Evolutionary conservation across 2,329 filamentous ascomycete species (phyloP).

Genomic region (Colletotrichum musae): DNA sequence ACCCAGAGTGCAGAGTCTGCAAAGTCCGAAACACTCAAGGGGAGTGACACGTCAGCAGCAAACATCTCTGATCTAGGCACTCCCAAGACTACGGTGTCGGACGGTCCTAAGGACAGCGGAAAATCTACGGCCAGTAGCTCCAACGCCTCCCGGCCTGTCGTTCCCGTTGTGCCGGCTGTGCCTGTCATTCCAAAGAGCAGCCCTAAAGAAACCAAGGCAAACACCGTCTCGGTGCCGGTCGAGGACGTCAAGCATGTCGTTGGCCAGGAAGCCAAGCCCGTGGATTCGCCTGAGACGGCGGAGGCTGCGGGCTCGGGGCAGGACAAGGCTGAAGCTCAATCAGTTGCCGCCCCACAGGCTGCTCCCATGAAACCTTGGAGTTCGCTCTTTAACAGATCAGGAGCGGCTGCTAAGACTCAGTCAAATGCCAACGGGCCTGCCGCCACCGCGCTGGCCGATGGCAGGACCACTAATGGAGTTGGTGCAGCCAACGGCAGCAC

Average conservation of each 20-base stretch:
- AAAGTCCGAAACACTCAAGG: slow-evolving; percentile 23
- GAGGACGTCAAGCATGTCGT: slow-evolving; percentile 39
- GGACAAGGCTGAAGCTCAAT: slow-evolving; percentile 34
- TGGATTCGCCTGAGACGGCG: slow-evolving; percentile 39
- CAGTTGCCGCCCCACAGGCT: slow-evolving; percentile 45
- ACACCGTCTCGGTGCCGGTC: slow-evolving; percentile 16
- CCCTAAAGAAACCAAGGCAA: slow-evolving; percentile 47
- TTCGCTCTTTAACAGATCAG: slow-evolving; percentile 53
- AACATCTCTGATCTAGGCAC: slow-evolving; percentile 24
- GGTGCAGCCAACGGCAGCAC: slow-evolving; percentile 37
- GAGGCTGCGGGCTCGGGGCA: slow-evolving; percentile 34
- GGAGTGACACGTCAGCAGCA: slow-evolving; percentile 20
- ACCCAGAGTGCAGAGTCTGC: slow-evolving; percentile 22
- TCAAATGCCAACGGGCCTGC: slow-evolving; percentile 43
- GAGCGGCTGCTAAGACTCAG: slow-evolving; percentile 41
- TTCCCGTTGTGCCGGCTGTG: slow-evolving; percentile 61
- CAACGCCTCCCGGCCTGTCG: slow-evolving; percentile 49
- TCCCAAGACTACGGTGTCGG: slow-evolving; percentile 41
- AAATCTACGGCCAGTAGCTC: slow-evolving; percentile 39
- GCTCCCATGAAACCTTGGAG: slow-evolving; percentile 56
- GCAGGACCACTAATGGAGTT: slow-evolving; percentile 27
- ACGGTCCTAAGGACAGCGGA: slow-evolving; percentile 42
- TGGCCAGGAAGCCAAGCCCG: slow-evolving; percentile 40
- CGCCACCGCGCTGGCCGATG: slow-evolving; percentile 36
- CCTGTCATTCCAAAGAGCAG: slow-evolving; percentile 61